A percentile compares a stretch with the other conserved stretches of the same genome.
These are phyloP conservation scores for Syzygium syzygioides DNA, from an alignment of 441 rosid species.

Conservation along the genomic window DNA sequence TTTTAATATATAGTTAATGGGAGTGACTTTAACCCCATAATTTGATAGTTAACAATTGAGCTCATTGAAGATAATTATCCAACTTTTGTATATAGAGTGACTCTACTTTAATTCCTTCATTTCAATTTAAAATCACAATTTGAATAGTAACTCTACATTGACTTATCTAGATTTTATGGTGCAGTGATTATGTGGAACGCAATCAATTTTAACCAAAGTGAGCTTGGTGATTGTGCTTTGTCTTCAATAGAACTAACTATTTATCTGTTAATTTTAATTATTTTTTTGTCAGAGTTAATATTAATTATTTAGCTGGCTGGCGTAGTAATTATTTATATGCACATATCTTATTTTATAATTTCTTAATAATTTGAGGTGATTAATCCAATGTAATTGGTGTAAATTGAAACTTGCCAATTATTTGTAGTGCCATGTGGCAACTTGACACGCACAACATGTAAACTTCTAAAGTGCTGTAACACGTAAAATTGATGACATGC, in stretches of 20 bases:
- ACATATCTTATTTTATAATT: no score
- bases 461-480: accelerated
- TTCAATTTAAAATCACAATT: neutral
- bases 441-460: neutral
- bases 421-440: accelerated
- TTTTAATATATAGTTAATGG: neutral
- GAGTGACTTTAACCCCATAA: neutral
- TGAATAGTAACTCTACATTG: neutral
- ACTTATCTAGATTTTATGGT: neutral
- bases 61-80: neutral
- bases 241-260: no score
- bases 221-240: no score
- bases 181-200: no score
- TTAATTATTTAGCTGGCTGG: no score
- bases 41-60: neutral
- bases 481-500: neutral
- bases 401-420: neutral
- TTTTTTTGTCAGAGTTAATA: no score
- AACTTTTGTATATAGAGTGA: neutral
- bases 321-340: no score
- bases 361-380: neutral
- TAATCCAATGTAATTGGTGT: accelerated
- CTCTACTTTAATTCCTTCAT: neutral
- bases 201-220: no score
- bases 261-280: no score